phyloP scores from a whole-genome alignment of 2,329 filamentous ascomycete species.

The Colletotrichum sublineola region DNA sequence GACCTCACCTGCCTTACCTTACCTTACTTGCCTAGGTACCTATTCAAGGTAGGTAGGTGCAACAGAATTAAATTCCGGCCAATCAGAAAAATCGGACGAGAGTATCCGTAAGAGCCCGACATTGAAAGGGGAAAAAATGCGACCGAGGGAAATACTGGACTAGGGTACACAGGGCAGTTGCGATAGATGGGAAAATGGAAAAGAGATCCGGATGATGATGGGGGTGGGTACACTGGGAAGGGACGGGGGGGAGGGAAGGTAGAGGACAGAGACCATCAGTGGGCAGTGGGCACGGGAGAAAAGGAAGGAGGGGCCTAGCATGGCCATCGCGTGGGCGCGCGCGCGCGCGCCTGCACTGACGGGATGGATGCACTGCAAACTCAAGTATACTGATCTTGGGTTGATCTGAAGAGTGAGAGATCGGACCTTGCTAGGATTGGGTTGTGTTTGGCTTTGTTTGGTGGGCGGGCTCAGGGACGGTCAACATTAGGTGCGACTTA shows the following conservation, averaged over 20 bases:
- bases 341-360: not conserved
- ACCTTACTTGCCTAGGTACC: too few species aligned
- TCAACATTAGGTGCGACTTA: not conserved
- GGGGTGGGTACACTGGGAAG: conserved; percentile 4
- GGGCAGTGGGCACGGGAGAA: conserved; percentile 5
- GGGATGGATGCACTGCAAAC: not conserved
- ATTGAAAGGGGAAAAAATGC: conserved; percentile 29
- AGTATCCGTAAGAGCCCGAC: not conserved
- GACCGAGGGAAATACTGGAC: conserved; percentile 17
- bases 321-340: not conserved
- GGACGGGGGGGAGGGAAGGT: not conserved
- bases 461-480: conserved; percentile 22
- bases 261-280: not conserved
- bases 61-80: conserved; percentile 21
- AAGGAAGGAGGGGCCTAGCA: conserved; percentile 10
- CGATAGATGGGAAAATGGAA: conserved; percentile 18
- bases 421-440: not conserved
- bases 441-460: conserved; percentile 25
- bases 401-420: conserved; percentile 4
- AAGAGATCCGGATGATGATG: not conserved
- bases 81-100: conserved; percentile 41
- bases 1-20: too few species aligned
- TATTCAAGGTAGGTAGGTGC: too few species aligned
- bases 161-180: conserved; percentile 39
- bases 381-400: conserved; percentile 20